Base-by-base conservation (phyloP, 768 basidiomycete genomes). In the Psilocybe subaeruginosa region DNA sequence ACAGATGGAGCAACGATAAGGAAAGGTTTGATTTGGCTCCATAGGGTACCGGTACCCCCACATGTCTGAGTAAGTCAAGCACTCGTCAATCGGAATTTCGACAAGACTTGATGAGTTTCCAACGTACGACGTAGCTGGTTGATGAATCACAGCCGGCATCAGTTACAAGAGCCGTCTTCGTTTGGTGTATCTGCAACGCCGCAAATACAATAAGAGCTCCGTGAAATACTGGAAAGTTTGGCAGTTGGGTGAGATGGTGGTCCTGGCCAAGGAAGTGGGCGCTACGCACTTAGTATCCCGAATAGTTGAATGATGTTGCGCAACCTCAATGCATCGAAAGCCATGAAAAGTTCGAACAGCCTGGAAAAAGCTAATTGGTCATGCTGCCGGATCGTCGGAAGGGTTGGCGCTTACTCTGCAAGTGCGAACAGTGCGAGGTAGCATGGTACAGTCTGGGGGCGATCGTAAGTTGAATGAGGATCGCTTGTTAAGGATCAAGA, bases 341-440 rank as follows among this genome's bases (percentile, higher is more conserved):
- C 90, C 82, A 95, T 90, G 58, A 88, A 75, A 5, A 93, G 74
- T 68, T 93, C 91, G 63, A 95, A 95, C 1, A 93, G 59, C 72
- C 92, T 94, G 61, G n/a, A 60, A 16, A 56, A 41, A 35, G 16
- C 31, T 11, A 45, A 16, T 60, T 11, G 66, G 54, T 16, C 66
- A 52, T 54, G 56, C 45, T 37, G 35, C 35, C 17, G n/a, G 19
- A 14, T 31, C 33, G 41, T 58, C 12, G 11, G 43, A 27, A 19
- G 41, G 7, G 47, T 23, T 37, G 52, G 41, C 39, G 74, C 84
- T 54, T 70, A 93, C 92, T 91, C 92, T 59, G 90, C 93, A 8
- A 95, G 78, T 27, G 88, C 87, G 72, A 93, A 95, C 6, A 95
- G 78, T 3, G 91, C 91, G 4, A 95, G 85, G 72, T 93, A 95